Conservation (phyloP, 176 grass and related monocot genomes). For the Avena eriantha region DNA sequence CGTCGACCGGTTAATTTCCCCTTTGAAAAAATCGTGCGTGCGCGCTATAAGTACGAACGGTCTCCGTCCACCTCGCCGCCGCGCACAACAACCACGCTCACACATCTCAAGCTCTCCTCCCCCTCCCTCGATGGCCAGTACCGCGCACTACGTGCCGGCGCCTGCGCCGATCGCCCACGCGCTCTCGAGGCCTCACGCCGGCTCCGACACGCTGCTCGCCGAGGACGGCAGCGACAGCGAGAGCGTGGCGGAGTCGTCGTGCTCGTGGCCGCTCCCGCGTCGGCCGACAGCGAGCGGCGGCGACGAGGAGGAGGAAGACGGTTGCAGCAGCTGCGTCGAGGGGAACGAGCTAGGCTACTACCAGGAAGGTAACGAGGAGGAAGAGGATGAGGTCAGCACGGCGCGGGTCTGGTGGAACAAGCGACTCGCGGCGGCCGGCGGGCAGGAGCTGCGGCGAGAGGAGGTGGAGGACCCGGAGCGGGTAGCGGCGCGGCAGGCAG, state of each 20-base stretch:
- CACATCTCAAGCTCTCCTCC: background rate
- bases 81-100: background rate
- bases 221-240: conserved; percentile 48
- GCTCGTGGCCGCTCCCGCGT: conserved; percentile 24
- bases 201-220: background rate
- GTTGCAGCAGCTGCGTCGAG: conserved; percentile 60
- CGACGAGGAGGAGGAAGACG: conserved; percentile 15
- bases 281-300: background rate
- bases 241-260: conserved; percentile 66
- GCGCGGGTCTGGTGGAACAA: conserved; percentile 39
- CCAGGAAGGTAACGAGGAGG: background rate
- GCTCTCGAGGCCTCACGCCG: conserved; percentile 1
- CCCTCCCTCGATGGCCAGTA: conserved; percentile 38
- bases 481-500: conserved; percentile 47
- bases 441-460: background rate
- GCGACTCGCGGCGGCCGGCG: background rate
- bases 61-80: background rate
- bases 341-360: conserved; percentile 1
- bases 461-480: conserved; percentile 40
- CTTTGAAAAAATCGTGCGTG: background rate
- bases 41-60: conserved; percentile 32
- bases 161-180: conserved; percentile 1
- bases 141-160: conserved; percentile 24
- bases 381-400: background rate
- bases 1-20: background rate